phyloP scores from a whole-genome alignment of 139 green algal species.

The Diplosphaera chodatii region DNA sequence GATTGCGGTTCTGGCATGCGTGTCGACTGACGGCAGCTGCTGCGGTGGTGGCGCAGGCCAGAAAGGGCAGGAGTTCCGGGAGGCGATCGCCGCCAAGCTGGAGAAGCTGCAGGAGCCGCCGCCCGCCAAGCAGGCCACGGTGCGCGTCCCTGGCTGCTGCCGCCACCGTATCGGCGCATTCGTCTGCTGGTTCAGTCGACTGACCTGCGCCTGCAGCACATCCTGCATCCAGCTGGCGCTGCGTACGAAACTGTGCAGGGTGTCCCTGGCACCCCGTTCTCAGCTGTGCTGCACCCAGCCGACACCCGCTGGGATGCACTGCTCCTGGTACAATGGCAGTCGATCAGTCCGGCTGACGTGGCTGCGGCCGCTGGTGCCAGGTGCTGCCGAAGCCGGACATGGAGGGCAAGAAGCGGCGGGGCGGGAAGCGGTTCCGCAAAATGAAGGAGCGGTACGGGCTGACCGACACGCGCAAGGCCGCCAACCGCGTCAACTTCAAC shows the following conservation, averaged over 20 bases:
- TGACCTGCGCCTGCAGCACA: too few species aligned
- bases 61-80: slow-evolving; percentile 29
- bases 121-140: slow-evolving; percentile 65
- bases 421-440: slow-evolving; percentile 72
- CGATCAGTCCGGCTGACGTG: too few species aligned
- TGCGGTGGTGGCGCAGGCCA: neutral
- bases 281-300: too few species aligned
- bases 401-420: slow-evolving; percentile 84
- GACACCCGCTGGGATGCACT: too few species aligned
- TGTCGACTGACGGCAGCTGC: too few species aligned
- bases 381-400: slow-evolving; percentile 85
- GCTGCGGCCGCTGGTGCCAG: slow-evolving; percentile 31
- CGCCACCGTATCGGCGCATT: too few species aligned
- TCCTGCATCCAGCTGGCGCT: too few species aligned
- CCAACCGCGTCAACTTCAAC: slow-evolving; percentile 94
- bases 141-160: neutral
- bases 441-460: slow-evolving; percentile 91
- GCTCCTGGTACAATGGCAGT: too few species aligned
- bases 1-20: too few species aligned
- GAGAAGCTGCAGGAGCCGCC: slow-evolving; percentile 98
- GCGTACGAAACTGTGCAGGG: too few species aligned
- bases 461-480: slow-evolving; percentile 71
- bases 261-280: too few species aligned
- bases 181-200: too few species aligned
- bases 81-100: slow-evolving; percentile 87